phyloP scores from a whole-genome alignment of 2,329 filamentous ascomycete genomes.

The Botrytis elliptica region DNA sequence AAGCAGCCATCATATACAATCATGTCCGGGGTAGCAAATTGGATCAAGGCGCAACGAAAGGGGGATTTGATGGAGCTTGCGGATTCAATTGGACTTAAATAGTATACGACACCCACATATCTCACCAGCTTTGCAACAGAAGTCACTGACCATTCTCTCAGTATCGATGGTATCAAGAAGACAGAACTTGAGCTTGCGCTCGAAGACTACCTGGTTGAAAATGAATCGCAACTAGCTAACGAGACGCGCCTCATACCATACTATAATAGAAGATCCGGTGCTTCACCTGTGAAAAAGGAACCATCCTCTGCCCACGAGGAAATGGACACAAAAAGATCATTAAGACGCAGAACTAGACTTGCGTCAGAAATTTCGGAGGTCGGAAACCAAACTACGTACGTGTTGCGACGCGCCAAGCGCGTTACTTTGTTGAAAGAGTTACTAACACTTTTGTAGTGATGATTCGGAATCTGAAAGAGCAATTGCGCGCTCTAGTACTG shows the following conservation, averaged over 20 bases:
- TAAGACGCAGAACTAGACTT: conserved; percentile 47
- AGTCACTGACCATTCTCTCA: conserved; percentile 41
- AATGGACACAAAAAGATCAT: conserved; percentile 44
- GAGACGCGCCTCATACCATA: conserved; percentile 70
- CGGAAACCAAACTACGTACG: conserved; percentile 34
- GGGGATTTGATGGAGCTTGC: conserved; percentile 74
- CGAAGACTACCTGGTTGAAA: conserved; percentile 69
- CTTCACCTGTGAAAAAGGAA: conserved; percentile 62
- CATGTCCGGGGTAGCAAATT: conserved; percentile 67
- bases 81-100: conserved; percentile 64
- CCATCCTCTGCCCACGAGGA: conserved; percentile 42
- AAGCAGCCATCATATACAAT: conserved; percentile 34
- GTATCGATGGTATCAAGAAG: conserved; percentile 72
- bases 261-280: conserved; percentile 65
- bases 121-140: conserved; percentile 16
- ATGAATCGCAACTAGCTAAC: conserved; percentile 62
- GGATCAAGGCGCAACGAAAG: conserved; percentile 81
- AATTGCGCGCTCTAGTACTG: conserved; percentile 33
- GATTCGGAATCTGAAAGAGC: conserved; percentile 38
- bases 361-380: conserved; percentile 41
- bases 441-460: conserved; percentile 34
- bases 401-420: conserved; percentile 28
- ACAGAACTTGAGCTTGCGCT: conserved; percentile 73
- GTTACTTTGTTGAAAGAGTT: conserved; percentile 23
- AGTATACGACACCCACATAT: conserved; percentile 55